phyloP scores from a whole-genome alignment of 129 eudicot species.

The Sambucus nigra region DNA sequence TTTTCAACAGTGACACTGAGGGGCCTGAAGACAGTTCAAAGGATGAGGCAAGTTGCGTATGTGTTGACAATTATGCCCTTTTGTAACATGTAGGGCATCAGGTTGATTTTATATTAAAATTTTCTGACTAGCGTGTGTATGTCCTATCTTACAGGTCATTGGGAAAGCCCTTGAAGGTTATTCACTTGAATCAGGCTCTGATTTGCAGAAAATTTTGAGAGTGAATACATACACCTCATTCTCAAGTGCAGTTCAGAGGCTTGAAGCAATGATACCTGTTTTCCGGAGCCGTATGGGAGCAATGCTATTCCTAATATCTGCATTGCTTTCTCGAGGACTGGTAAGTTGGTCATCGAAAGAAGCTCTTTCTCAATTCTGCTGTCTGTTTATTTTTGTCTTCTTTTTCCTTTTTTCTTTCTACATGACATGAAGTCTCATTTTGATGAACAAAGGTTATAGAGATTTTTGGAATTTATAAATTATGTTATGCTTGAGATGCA shows the following conservation, averaged over 20 bases:
- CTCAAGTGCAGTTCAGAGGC: constrained; percentile 46
- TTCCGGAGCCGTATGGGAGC: constrained; percentile 96
- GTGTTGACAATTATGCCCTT: neutral
- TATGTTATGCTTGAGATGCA: neutral
- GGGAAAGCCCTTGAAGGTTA: constrained; percentile 69
- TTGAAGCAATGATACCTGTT: constrained; percentile 72
- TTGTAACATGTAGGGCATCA: neutral
- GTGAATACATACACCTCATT: constrained; percentile 48
- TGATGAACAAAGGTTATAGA: too few relatives aligned
- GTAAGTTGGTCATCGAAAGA: constrained; percentile 29
- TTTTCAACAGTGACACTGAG: constrained; percentile 31
- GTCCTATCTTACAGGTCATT: constrained; percentile 38
- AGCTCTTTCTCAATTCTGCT: neutral
- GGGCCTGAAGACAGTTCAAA: constrained; percentile 36
- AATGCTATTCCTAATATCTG: constrained; percentile 73
- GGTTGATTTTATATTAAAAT: neutral
- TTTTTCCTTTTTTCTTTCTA: neutral
- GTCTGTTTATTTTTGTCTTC: neutral
- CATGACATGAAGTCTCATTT: too few relatives aligned
- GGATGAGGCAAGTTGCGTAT: constrained; percentile 53
- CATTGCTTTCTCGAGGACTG: constrained; percentile 95
- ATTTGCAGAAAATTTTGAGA: constrained; percentile 68
- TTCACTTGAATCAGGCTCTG: constrained; percentile 63
- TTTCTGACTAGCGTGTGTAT: constrained; percentile 1
- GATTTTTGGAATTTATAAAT: neutral